Evolutionary conservation across 2,329 filamentous ascomycete species (phyloP).

Genomic region (Colletotrichum caudatum): DNA sequence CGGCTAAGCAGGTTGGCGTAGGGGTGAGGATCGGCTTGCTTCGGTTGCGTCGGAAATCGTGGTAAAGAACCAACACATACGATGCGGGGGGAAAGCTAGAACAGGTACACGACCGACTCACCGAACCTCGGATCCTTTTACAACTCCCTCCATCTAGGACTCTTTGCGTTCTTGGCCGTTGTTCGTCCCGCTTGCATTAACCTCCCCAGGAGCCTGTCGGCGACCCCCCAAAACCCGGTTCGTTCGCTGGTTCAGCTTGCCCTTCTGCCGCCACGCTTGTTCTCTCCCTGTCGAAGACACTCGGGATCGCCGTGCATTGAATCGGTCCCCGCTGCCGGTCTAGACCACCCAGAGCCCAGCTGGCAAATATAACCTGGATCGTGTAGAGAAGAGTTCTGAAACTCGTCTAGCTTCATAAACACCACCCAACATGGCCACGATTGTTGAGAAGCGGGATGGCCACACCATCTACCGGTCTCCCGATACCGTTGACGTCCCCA

Average conservation of each 20-base stretch:
- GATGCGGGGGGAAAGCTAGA: constrained; percentile 30
- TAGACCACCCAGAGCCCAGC: background rate
- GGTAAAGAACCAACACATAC: constrained; percentile 19
- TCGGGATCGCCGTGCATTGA: background rate
- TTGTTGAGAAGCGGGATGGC: constrained; percentile 37
- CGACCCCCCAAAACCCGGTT: background rate
- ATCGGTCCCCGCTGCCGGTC: background rate
- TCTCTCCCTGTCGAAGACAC: background rate
- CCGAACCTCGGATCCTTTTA: background rate
- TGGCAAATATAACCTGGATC: too few relatives aligned
- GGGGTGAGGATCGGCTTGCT: constrained; percentile 30
- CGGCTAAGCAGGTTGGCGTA: constrained; percentile 3
- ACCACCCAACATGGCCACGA: constrained; percentile 24
- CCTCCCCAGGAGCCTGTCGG: background rate
- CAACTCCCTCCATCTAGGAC: background rate
- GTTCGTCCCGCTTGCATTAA: constrained; percentile 21
- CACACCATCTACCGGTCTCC: constrained; percentile 54
- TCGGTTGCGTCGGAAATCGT: constrained; percentile 20
- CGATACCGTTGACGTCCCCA: constrained; percentile 50
- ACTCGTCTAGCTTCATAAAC: too few relatives aligned
- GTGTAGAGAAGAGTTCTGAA: background rate
- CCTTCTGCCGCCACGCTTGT: background rate
- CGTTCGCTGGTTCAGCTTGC: background rate
- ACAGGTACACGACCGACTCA: background rate
- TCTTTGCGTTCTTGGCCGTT: background rate